These are phyloP conservation scores for Lichtheimia ornata DNA, from an alignment of 371 early-diverging fungal species.

Conservation along the genomic window DNA sequence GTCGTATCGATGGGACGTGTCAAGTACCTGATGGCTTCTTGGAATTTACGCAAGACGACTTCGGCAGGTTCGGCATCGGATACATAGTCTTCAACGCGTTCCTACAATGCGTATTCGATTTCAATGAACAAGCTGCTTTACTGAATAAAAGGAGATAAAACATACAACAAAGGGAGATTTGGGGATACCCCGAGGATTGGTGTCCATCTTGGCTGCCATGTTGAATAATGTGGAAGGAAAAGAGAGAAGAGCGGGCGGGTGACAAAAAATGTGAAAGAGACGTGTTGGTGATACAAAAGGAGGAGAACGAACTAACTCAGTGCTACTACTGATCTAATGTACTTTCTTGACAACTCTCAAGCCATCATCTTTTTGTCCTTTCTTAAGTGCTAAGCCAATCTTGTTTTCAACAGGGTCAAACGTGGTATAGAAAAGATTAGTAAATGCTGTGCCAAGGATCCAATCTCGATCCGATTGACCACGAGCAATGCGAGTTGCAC, in stretches of 20 bases:
- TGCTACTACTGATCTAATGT: no score
- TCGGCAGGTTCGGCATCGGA: constrained; percentile 73
- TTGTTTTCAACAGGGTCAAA: constrained; percentile 43
- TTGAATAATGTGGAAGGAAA: background rate
- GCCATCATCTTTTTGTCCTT: constrained; percentile 34
- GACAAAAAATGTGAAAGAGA: constrained; percentile 2
- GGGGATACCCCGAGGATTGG: constrained; percentile 94
- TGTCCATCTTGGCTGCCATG: constrained; percentile 48
- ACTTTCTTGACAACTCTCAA: constrained; percentile 36
- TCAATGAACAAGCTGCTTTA: background rate
- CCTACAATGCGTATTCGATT: constrained; percentile 40
- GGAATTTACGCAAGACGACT: constrained; percentile 84
- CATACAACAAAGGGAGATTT: constrained; percentile 93
- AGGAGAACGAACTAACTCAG: background rate
- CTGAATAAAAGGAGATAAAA: background rate
- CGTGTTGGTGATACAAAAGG: constrained; percentile 2
- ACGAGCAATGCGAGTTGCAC: constrained; percentile 40
- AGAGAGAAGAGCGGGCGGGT: background rate
- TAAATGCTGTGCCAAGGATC: constrained; percentile 45
- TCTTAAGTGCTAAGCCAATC: constrained; percentile 43
- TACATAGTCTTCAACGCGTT: constrained; percentile 89
- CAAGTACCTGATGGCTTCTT: constrained; percentile 83
- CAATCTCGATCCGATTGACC: constrained; percentile 40
- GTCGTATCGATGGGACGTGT: background rate
- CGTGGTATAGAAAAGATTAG: constrained; percentile 44